Evolutionary conservation across 257 asterid species (phyloP).

Genomic region (Solanum paucissectum): DNA sequence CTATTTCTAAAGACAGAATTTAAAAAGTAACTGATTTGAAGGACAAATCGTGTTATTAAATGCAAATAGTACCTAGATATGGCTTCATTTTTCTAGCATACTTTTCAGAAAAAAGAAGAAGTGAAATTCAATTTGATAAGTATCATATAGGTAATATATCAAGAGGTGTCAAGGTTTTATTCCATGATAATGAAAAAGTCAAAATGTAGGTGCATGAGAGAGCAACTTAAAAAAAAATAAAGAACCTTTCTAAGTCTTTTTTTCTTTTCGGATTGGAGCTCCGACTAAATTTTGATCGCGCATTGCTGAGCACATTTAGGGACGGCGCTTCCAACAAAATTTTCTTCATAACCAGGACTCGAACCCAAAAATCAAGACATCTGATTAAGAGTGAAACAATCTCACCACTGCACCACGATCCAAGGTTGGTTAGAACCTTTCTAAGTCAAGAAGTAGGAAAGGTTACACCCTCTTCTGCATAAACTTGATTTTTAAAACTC

Average conservation of each 20-base stretch:
- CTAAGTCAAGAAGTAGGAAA: slow-evolving; percentile 4
- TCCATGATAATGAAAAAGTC: not conserved
- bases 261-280: too few relatives aligned
- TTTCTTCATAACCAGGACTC: too few relatives aligned
- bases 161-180: not conserved
- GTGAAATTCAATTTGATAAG: not conserved
- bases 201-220: slow-evolving; percentile 7
- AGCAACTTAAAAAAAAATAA: not conserved
- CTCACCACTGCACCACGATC: too few relatives aligned
- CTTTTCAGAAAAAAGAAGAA: not conserved
- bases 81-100: not conserved
- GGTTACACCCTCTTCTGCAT: not conserved
- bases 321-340: not conserved
- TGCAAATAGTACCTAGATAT: not conserved
- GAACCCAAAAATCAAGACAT: not conserved
- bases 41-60: not conserved
- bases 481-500: not conserved
- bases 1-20: not conserved
- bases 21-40: not conserved
- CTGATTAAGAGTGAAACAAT: too few relatives aligned
- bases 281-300: too few relatives aligned
- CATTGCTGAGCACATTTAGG: not conserved
- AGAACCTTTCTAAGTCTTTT: not conserved
- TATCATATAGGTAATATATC: not conserved
- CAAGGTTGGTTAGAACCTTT: not conserved